Conservation (phyloP, 257 asterid genomes). For the Coffea eugenioides region DNA sequence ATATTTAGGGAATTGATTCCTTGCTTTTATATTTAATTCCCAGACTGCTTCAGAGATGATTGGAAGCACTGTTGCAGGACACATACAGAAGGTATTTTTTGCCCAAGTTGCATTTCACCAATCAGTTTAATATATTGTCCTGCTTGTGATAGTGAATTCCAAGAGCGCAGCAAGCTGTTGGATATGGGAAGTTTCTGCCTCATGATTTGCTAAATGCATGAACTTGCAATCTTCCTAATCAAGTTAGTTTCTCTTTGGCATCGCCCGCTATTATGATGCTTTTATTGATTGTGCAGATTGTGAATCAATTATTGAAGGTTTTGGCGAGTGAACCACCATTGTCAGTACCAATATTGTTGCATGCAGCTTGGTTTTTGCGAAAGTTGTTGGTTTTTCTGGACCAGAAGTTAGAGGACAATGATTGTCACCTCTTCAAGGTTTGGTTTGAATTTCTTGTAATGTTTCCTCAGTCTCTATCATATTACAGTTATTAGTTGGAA, state of each 20-base stretch:
- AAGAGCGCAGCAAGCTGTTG: neutral
- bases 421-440: slow-evolving; percentile 16
- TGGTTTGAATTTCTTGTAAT: neutral
- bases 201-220: neutral
- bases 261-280: neutral
- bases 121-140: neutral
- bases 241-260: neutral
- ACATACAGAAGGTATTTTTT: slow-evolving; percentile 5
- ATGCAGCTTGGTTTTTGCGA: slow-evolving; percentile 20
- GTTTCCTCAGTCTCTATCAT: neutral
- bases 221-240: neutral
- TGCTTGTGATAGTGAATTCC: neutral
- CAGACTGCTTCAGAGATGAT: slow-evolving; percentile 6
- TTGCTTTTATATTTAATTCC: neutral
- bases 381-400: slow-evolving; percentile 16
- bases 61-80: slow-evolving; percentile 7
- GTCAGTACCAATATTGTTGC: slow-evolving; percentile 7
- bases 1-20: neutral
- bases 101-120: neutral
- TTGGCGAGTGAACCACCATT: slow-evolving; percentile 18
- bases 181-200: neutral
- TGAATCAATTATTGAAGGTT: slow-evolving; percentile 8
- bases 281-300: slow-evolving; percentile 13
- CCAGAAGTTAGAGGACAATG: slow-evolving; percentile 15
- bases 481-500: neutral